Evolutionary conservation across 495 filamentous ascomycete genomes (phyloP), one percentile per base, ranked within the genome.

Genomic region (Poronia punctata): DNA sequence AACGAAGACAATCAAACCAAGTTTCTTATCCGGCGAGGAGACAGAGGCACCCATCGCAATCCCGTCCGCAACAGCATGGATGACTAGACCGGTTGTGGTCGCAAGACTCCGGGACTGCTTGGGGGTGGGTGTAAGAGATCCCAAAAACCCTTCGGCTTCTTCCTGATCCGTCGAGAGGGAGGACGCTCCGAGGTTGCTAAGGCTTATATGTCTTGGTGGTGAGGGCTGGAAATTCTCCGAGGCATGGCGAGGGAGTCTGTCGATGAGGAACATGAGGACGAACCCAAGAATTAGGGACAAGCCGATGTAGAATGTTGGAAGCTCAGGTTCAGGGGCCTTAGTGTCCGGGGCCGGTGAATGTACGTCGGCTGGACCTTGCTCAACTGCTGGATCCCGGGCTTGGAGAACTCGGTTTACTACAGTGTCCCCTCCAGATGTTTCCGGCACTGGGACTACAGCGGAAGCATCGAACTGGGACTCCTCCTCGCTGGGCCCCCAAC

Each of bases 181-280:
- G 8, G 69, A 66, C 0, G 65, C 62, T 2, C 70, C 83, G 15
- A 95, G 70, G 42, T 89, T 82, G 51, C 86, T 83, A 15, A 95
- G 71, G 19, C 84, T 87, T 46, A 96, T 93, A 54, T 94, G 73
- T 44, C 73, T 54, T 11, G 73, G 68, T 43, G 76, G 59, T 57
- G 70, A 57, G 43, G 70, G 50, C 67, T 78, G 62, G 51, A 72
- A 52, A 61, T 63, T 60, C 31, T 71, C 71, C 1, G 74, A 68
- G 29, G 80, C 75, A 56, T 85, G 80, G 38, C 79, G 76, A 19
- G 92, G 88, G 6, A 95, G 66, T 35, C 84, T 84, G 59, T 97
- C 93, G 59, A 98, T 82, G 8, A 98, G 78, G 59, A 93, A 96
- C 92, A 98, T 98, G 42, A 98, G 70, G 44, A 94, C 80, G 63